A percentile compares a stretch with the other conserved stretches of the same genome.
Conservation (phyloP, 805 yeast species). For the Candida verbasci region DNA sequence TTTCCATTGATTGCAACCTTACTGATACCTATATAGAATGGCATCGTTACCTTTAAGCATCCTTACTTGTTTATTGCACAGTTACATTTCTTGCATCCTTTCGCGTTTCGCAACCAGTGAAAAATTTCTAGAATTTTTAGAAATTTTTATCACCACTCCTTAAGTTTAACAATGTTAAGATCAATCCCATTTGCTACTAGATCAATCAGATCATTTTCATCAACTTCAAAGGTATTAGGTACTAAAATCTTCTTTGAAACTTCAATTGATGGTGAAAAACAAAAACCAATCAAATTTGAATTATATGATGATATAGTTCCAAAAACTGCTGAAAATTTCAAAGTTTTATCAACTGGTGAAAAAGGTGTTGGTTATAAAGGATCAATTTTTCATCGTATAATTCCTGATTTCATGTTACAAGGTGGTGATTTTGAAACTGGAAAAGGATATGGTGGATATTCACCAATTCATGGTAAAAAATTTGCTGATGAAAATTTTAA, state of each 20-base stretch:
- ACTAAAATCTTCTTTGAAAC: constrained; percentile 57
- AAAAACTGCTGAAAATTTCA: constrained; percentile 94
- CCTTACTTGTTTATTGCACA: no score
- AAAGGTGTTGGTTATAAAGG: constrained; percentile 43
- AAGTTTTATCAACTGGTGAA: constrained; percentile 73
- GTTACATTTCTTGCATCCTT: no score
- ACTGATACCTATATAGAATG: no score
- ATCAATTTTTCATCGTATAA: constrained; percentile 45
- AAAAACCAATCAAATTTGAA: constrained; percentile 35
- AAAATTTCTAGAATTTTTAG: no score
- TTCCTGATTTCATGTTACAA: constrained; percentile 46
- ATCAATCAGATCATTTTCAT: constrained; percentile 46
- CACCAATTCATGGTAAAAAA: constrained; percentile 57
- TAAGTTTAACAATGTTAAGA: constrained; percentile 17
- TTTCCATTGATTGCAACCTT: no score
- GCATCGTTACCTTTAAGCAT: no score
- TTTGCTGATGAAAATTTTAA: constrained; percentile 75
- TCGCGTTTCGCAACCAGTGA: no score
- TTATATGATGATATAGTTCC: constrained; percentile 89
- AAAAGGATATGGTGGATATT: constrained; percentile 44
- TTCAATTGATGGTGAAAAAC: constrained; percentile 49
- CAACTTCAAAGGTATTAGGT: constrained; percentile 41
- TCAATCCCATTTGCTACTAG: constrained; percentile 9
- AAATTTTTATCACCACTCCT: no score
- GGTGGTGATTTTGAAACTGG: constrained; percentile 48